Evolutionary conservation across 2,329 filamentous ascomycete genomes (phyloP), one percentile per base, ranked within the genome.

Genomic region (Trichophyton benhamiae): DNA sequence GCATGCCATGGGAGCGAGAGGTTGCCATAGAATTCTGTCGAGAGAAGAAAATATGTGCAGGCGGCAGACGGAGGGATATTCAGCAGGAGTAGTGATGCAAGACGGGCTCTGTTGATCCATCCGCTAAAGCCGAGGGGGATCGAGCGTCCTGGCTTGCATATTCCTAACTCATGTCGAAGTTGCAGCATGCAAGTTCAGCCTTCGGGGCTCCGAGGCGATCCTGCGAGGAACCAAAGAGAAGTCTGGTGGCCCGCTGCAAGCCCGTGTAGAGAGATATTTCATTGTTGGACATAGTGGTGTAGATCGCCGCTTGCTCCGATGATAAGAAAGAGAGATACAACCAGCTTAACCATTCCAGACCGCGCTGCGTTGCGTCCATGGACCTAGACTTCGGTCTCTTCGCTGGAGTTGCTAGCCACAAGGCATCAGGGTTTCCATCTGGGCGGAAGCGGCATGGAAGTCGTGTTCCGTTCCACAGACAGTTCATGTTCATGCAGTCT

Each of bases 141-240:
- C 49, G 49, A 53, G 49, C 49, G 49, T 7, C 49, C 41, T n/a
- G 49, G 49, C 49, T n/a, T 53, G 49, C 49, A 53, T 27, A n/a
- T 11, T 53, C 9, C 33, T 38, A 38, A 38, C 33, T 38, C 33
- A 7, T 25, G 27, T 30, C 6, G 46, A 52, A 25, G 11, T 8
- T 27, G 46, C 46, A 52, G 46, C 13, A 33, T 53, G 27, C 49
- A 33, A 53, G 17, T 53, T n/a, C 27, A 53, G 49, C 49, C 49
- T 53, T 53, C 17, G 11, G 22, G 49, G 9, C 3, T 30, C 27
- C 49, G 49, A 53, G 30, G 49, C 22, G 49, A 33, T 53, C 17
- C 49, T 53, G 13, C 27, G 49, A 27, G 49, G 49, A 27, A 33
- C 49, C 25, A 53, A 13, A 44, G 27, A 30, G 13, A 33, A 3